Evolutionary conservation across 805 yeast genomes (phyloP), one percentile per base, ranked within the genome.

Genomic region (Candida quercuum): DNA sequence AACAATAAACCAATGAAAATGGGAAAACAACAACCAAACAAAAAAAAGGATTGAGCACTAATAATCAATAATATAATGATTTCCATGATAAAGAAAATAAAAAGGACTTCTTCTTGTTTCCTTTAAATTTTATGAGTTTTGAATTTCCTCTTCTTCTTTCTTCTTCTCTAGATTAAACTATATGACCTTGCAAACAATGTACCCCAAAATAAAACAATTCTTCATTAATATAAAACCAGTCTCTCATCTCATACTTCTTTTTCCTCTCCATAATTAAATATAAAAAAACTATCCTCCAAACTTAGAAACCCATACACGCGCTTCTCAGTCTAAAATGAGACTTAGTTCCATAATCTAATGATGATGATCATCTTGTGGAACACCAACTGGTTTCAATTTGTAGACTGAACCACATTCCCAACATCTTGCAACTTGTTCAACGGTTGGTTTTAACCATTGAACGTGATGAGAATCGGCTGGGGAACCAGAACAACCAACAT

Each of bases 371-470:
- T 69, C 78, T 45, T 67, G 75, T 51, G 81, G 83, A 51, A 79
- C 83, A 66, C 96, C 97, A 56, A 89, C 74, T 69, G 81, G 82
- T 69, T 88, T 85, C 56, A 89, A 69, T 59, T 85, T 79, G 75
- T 84, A 91, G 51, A 88, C 95, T 53, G 89, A 82, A 67, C 99
- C 99, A 67, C 98, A 91, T 67, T 93, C 96, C 96, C 96, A 86
- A 72, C 97, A 93, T 80, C 99, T 87, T 52, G 85, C 85, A 45
- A 83, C 83, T 66, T 86, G 72, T 35, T 76, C 85, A 48, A 72
- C 76, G 51, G 88, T 83, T 56, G 94, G 94, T 67, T 79, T 81
- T 71, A 89, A 76, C 96, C 97, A 91, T 81, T 80, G 78, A 50
- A 86, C 77, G 56, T 77, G 81, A 69, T 89, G 98, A 50, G 93